These are phyloP conservation scores for Colletotrichum ledebouriae DNA, from an alignment of 2,329 filamentous ascomycete genomes.

Conservation along the genomic window DNA sequence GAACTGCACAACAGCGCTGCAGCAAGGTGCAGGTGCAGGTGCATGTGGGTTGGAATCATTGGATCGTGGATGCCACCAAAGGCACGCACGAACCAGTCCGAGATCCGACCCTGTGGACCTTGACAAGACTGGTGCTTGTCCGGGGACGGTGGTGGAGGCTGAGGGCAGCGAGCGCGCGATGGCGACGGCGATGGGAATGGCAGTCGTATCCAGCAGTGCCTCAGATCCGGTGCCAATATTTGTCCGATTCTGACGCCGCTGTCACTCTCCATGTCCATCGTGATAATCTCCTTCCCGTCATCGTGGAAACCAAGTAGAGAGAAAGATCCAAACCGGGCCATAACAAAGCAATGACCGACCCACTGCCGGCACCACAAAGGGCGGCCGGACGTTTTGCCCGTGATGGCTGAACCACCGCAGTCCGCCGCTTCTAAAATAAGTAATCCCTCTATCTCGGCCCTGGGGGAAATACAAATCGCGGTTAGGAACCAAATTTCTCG, in stretches of 20 bases:
- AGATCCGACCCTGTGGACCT: conserved; percentile 13
- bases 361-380: not conserved
- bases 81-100: not conserved
- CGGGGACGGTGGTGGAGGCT: not conserved
- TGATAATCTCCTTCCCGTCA: no score
- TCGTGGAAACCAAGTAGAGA: not conserved
- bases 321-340: not conserved
- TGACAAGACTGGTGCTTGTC: not conserved
- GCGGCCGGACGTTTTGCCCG: conserved; percentile 15
- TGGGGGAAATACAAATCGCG: conserved; percentile 4
- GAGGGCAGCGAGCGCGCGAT: no score
- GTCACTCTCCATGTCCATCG: no score
- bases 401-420: conserved; percentile 15
- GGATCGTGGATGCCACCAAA: conserved; percentile 1
- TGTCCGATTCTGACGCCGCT: no score
- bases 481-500: not conserved
- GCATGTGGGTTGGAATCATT: conserved; percentile 16
- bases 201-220: no score
- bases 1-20: not conserved
- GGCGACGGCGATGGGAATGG: no score
- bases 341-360: no score
- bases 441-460: not conserved
- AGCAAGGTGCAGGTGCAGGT: conserved; percentile 3
- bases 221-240: no score
- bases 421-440: conserved; percentile 35